Conservation (phyloP, 2,329 filamentous ascomycete genomes). For the Colletotrichum destructivum region DNA sequence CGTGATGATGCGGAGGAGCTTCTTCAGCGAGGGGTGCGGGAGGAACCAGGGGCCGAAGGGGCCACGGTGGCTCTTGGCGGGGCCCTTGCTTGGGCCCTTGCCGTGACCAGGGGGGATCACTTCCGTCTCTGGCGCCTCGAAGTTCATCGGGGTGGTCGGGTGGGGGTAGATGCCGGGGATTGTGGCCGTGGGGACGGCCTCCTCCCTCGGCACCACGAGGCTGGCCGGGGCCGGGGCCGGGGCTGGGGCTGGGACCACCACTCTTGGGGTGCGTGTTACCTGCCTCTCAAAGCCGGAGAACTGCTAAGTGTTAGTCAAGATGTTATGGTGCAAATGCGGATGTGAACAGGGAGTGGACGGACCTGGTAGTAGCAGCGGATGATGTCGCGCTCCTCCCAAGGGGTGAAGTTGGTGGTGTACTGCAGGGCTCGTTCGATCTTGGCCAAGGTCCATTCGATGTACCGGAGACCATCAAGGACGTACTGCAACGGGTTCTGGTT, state of each 20-base stretch:
- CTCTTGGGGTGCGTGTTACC: conserved; percentile 4
- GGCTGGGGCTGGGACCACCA: neutral
- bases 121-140: neutral
- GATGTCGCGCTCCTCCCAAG: conserved; percentile 30
- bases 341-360: neutral
- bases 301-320: conserved; percentile 10
- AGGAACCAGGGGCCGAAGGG: neutral
- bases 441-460: conserved; percentile 33
- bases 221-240: neutral
- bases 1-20: conserved; percentile 33
- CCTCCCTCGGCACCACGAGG: too few species aligned
- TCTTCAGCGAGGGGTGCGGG: conserved; percentile 25
- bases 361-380: conserved; percentile 31
- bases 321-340: too few species aligned
- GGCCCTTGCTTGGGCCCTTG: neutral
- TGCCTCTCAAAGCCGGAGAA: conserved; percentile 25
- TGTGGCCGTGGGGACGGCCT: neutral
- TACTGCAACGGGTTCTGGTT: neutral
- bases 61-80: neutral
- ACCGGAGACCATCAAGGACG: conserved; percentile 38
- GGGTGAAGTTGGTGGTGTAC: conserved; percentile 21
- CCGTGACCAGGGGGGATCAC: neutral
- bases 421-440: conserved; percentile 16
- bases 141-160: neutral
- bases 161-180: too few species aligned